These are phyloP conservation scores for Penicillium nordicum DNA, from an alignment of 2,329 filamentous ascomycete genomes.

Conservation along the genomic window DNA sequence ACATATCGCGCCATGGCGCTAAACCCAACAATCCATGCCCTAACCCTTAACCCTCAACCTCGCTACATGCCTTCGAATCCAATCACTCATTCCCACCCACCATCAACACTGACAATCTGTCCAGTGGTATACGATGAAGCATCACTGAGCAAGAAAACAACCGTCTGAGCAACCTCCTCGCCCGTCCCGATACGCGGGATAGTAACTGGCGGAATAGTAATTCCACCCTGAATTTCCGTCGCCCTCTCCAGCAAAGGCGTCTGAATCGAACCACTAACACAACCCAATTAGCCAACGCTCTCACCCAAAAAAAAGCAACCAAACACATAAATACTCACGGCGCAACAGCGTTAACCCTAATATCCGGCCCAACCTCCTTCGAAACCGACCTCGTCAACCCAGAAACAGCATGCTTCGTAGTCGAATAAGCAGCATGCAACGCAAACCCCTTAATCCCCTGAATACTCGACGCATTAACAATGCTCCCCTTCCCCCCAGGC, in stretches of 20 bases:
- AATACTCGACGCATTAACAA: constrained; percentile 53
- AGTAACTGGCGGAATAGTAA: constrained; percentile 13
- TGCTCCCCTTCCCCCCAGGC: constrained; percentile 44
- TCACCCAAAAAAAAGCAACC: not conserved
- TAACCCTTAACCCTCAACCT: not conserved
- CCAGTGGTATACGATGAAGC: constrained; percentile 49
- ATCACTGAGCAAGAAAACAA: constrained; percentile 49
- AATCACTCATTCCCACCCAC: constrained; percentile 39
- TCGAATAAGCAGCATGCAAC: constrained; percentile 31
- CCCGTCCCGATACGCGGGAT: constrained; percentile 32
- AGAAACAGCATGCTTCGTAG: constrained; percentile 35
- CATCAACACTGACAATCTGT: constrained; percentile 46
- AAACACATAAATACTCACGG: constrained; percentile 33
- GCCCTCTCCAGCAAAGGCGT: constrained; percentile 33
- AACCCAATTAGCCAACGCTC: not conserved
- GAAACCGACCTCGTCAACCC: constrained; percentile 39
- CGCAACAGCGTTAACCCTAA: constrained; percentile 44
- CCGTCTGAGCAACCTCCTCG: constrained; percentile 42
- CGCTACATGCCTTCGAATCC: not conserved
- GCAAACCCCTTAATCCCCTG: constrained; percentile 40
- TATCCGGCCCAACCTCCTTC: constrained; percentile 35
- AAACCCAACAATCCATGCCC: not conserved
- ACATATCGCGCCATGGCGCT: not conserved
- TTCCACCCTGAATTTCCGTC: constrained; percentile 22
- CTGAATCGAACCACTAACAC: constrained; percentile 31